phyloP scores from a whole-genome alignment of 441 rosid genomes.

The Croton setiger region DNA sequence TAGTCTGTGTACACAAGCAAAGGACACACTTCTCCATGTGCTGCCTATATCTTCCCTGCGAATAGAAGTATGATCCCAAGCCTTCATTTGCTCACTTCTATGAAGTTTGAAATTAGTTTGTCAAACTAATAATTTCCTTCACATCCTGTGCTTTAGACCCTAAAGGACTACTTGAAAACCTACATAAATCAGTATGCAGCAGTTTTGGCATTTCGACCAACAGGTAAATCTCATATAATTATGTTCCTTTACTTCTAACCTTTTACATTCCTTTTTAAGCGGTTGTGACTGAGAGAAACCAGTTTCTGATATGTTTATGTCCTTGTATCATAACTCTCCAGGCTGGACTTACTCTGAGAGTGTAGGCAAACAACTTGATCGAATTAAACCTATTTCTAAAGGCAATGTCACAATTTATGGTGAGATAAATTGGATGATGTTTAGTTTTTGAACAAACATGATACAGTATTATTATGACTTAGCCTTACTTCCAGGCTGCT shows the following conservation, averaged over 20 bases:
- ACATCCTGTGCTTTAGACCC: conserved; percentile 33
- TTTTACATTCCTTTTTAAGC: neutral
- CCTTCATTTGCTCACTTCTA: conserved; percentile 5
- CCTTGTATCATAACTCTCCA: conserved; percentile 21
- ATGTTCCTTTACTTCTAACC: neutral
- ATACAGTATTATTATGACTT: conserved; percentile 8
- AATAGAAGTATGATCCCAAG: conserved; percentile 46
- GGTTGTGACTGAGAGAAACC: neutral
- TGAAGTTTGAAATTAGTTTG: neutral
- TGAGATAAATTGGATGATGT: conserved; percentile 31
- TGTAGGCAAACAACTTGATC: conserved; percentile 55
- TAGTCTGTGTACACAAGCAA: conserved; percentile 55
- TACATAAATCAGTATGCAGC: conserved; percentile 43
- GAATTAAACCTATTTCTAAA: conserved; percentile 53
- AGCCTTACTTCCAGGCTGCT: conserved; percentile 14
- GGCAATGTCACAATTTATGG: conserved; percentile 73
- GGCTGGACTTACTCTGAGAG: conserved; percentile 81
- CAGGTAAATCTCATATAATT: conserved; percentile 39
- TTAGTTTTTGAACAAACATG: conserved; percentile 16
- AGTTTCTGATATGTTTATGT: neutral
- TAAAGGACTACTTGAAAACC: conserved; percentile 48
- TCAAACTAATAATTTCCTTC: conserved; percentile 2
- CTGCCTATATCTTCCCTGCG: conserved; percentile 66
- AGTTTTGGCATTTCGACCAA: conserved; percentile 78
- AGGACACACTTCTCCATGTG: conserved; percentile 66